phyloP scores from a whole-genome alignment of 1,284 basidiomycete genomes.

The Inonotus obliquus region DNA sequence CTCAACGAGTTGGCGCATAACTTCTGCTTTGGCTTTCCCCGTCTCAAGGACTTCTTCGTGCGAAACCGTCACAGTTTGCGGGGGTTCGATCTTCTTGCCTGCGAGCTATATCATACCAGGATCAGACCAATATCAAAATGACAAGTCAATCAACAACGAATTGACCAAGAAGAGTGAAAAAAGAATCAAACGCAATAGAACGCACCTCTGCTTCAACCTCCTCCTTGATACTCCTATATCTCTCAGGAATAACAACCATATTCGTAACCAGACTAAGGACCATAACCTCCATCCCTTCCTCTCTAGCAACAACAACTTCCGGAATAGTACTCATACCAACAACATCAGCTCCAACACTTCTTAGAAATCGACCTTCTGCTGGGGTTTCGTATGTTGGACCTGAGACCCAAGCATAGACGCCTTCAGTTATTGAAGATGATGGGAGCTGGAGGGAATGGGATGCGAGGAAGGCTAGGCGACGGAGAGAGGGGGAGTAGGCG shows the following conservation, averaged over 20 bases:
- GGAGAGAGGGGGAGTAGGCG: conserved; percentile 69
- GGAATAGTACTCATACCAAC: conserved; percentile 91
- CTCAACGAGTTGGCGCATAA: conserved; percentile 65
- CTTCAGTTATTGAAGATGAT: conserved; percentile 56
- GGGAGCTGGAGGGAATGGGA: conserved; percentile 50
- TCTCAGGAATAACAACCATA: conserved; percentile 70
- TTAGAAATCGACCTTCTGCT: conserved; percentile 72
- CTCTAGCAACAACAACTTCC: conserved; percentile 77
- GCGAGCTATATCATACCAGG: conserved; percentile 42
- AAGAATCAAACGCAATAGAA: not conserved
- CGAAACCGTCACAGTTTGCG: conserved; percentile 52
- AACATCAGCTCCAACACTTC: conserved; percentile 71
- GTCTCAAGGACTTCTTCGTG: conserved; percentile 77
- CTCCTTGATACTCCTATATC: conserved; percentile 62
- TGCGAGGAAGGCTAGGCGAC: conserved; percentile 64
- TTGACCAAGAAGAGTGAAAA: conserved; percentile 7
- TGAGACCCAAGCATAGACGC: conserved; percentile 81
- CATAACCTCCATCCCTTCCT: conserved; percentile 68
- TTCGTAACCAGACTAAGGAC: conserved; percentile 83
- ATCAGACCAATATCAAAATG: conserved; percentile 1
- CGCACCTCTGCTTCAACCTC: conserved; percentile 73
- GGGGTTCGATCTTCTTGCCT: conserved; percentile 45
- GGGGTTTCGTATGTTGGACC: conserved; percentile 84
- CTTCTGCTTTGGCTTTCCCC: conserved; percentile 64
- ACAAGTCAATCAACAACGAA: too few relatives aligned